Base-by-base conservation (phyloP, 2,329 filamentous ascomycete species). In the Ophiostoma perfectum region DNA sequence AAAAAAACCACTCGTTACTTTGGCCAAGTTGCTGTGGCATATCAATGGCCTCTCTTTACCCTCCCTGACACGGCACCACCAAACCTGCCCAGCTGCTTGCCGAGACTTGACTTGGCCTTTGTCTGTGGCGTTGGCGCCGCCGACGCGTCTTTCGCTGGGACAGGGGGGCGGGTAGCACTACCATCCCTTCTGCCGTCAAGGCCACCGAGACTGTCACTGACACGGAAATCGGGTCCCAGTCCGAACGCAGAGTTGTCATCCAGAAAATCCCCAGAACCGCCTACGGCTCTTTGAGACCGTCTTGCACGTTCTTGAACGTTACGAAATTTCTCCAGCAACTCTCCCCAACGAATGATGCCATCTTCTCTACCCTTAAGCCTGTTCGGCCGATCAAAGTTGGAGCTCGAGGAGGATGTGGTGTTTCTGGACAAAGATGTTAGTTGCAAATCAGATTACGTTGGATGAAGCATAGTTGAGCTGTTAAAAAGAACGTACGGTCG, bases 251-350 rank as follows among this genome's bases (percentile, higher is more conserved):
- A 76, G 5, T 80, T 78, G 64, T 83, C 82, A 65, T 86, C 83
- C 45, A 81, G 73, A 9, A 67, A 55, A 5, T 70, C 70, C 0
- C 64, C 79, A 5, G 82, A 79, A 14, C 86, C 80, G 3, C 82
- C 79, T 7, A 86, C 82, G 66, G 85, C 78, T 70, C 88, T 82
- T 75, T 92, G 89, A 12, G 86, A 82, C 67, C 92, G 84, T 67
- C 93, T 86, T 5, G 93, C 90, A 70, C 87, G 88, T 73, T 99
- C 95, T 75, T 99, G 95, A 1, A 96, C 94, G 66, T 84, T 87
- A 73, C 91, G 91, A 79, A 99, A 99, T 76, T 97, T 97, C 72
- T 99, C 95, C 5, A 99, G 84, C 47, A 99, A 83, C 74, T 99
- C 95, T 2, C 86, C 87, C 95, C 95, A 99, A 68, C 90, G 89